These are phyloP conservation scores for Citrus hindsii DNA, from an alignment of 345 rosid genomes.

Conservation along the genomic window DNA sequence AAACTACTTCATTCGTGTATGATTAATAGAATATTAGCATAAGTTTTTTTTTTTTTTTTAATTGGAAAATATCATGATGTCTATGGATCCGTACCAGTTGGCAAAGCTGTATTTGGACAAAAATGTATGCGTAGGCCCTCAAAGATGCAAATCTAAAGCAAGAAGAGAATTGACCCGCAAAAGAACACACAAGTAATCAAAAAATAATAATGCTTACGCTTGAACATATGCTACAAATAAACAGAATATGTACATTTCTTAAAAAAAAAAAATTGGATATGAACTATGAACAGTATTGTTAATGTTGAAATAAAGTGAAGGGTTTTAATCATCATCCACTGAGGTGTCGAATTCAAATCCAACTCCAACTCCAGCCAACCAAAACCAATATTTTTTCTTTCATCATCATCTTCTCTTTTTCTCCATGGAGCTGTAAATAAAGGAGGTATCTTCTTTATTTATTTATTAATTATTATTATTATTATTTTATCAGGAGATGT, in stretches of 20 bases:
- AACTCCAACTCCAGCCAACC: constrained; percentile 1
- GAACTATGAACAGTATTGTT: not conserved
- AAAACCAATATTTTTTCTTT: not conserved
- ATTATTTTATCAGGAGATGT: not conserved
- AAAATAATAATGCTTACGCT: not conserved
- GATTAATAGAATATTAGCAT: not conserved
- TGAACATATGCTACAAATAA: not conserved
- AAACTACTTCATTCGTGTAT: not conserved
- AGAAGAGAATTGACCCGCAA: not conserved
- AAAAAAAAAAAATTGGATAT: too few relatives aligned
- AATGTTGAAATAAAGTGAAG: not conserved
- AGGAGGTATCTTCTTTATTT: constrained; percentile 11
- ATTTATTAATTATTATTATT: too few relatives aligned
- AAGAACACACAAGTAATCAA: not conserved
- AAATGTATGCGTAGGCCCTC: not conserved
- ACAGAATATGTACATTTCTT: not conserved
- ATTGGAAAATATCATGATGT: not conserved
- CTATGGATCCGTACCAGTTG: not conserved
- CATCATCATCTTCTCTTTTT: not conserved
- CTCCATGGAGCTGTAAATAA: not conserved
- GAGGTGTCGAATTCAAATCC: not conserved
- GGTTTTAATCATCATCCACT: constrained; percentile 11
- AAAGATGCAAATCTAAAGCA: not conserved
- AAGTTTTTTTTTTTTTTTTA: too few relatives aligned
- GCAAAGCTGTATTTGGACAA: not conserved